Evolutionary conservation across 495 filamentous ascomycete species (phyloP).

Genomic region (Aspergillus haitiensis): DNA sequence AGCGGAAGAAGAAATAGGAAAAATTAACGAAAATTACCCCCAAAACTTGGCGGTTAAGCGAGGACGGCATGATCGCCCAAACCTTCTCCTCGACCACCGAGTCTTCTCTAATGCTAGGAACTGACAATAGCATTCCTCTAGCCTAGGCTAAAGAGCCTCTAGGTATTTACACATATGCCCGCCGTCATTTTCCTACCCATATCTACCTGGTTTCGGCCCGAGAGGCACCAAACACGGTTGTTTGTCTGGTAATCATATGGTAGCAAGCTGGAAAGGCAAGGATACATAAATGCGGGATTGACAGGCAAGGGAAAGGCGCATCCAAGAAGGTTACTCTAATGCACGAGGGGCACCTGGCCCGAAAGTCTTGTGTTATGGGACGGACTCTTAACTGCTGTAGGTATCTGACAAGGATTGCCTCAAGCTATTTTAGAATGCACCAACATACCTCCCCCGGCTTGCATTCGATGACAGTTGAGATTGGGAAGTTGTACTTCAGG

Average conservation of each 20-base stretch:
- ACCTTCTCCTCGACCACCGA: neutral
- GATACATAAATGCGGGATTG: neutral
- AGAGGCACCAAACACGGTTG: constrained; percentile 7
- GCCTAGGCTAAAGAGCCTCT: neutral
- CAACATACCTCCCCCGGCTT: constrained; percentile 7
- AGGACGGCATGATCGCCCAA: too few relatives aligned
- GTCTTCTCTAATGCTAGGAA: neutral
- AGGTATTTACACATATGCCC: neutral
- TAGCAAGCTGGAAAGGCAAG: constrained; percentile 8
- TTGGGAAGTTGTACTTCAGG: constrained; percentile 11
- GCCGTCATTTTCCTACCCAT: neutral
- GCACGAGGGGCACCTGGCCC: constrained; percentile 13
- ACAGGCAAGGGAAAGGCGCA: constrained; percentile 13
- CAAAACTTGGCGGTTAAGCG: too few relatives aligned
- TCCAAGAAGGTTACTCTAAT: constrained; percentile 9
- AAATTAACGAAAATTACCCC: too few relatives aligned
- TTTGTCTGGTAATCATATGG: constrained; percentile 3
- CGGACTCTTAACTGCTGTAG: neutral
- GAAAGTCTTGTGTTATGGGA: constrained; percentile 3
- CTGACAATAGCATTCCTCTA: constrained; percentile 1
- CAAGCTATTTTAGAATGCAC: constrained; percentile 9
- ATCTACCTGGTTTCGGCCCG: constrained; percentile 10
- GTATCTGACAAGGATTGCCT: constrained; percentile 12
- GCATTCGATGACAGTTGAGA: constrained; percentile 6
- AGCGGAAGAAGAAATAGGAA: too few relatives aligned